Conservation (phyloP, 2,329 filamentous ascomycete genomes). For the Cercospora zeae-maydis region DNA sequence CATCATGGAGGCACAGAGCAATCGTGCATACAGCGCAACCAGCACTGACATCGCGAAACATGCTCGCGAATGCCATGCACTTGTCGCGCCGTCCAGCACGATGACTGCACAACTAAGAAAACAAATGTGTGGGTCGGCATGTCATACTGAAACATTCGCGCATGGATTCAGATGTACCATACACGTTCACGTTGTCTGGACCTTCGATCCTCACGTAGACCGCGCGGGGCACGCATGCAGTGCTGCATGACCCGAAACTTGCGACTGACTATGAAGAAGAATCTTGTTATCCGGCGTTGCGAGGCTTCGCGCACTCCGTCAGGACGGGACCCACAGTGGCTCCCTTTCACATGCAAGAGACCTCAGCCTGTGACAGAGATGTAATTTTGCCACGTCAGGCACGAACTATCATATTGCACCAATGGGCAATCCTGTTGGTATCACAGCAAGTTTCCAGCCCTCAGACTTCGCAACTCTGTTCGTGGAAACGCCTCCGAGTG, state of each 20-base stretch:
- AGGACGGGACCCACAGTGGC: background rate
- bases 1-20: background rate
- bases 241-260: background rate
- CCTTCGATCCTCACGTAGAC: background rate
- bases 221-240: background rate
- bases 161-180: background rate
- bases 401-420: constrained; percentile 20
- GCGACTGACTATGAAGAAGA: background rate
- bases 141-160: background rate
- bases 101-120: background rate
- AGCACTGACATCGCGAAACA: background rate
- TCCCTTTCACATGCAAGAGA: constrained; percentile 10
- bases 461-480: background rate
- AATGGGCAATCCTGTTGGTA: constrained; percentile 18
- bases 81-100: background rate
- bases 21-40: background rate
- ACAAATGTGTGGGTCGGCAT: background rate
- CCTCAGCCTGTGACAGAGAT: background rate
- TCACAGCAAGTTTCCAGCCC: constrained; percentile 19
- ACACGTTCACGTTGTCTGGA: background rate
- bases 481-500: background rate
- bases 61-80: background rate
- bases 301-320: background rate
- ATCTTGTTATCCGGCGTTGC: background rate
- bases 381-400: background rate